A percentile compares a stretch with the other conserved stretches of the same genome.
Evolutionary conservation across 140 eudicot genomes (phyloP).

Genomic region (Flaveria floridana): DNA sequence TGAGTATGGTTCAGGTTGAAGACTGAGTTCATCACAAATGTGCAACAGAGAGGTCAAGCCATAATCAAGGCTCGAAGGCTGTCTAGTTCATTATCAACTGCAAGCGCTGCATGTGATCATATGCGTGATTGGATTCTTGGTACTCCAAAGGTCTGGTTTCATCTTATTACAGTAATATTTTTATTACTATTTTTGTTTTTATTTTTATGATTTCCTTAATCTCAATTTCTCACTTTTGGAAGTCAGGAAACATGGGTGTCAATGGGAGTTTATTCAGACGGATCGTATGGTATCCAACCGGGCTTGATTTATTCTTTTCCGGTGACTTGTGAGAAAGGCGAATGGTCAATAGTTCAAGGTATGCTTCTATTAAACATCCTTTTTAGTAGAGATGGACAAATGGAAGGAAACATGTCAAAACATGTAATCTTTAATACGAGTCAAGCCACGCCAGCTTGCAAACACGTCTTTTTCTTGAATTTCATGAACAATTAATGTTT

Average conservation of each 20-base stretch:
- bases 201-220: background rate
- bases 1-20: conserved; percentile 48
- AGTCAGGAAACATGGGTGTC: conserved; percentile 85
- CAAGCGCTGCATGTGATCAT: conserved; percentile 83
- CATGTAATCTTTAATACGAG: background rate
- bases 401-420: background rate
- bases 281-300: conserved; percentile 67
- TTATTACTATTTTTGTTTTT: background rate
- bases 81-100: conserved; percentile 78
- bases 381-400: background rate
- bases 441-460: background rate
- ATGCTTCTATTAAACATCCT: background rate
- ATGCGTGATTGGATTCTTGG: conserved; percentile 88
- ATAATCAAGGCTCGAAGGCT: conserved; percentile 58
- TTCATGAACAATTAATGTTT: background rate
- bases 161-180: background rate
- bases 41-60: conserved; percentile 70
- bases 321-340: conserved; percentile 81
- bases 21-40: conserved; percentile 54
- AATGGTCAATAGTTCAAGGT: conserved; percentile 96
- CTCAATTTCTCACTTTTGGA: background rate
- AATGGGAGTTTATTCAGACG: conserved; percentile 91
- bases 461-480: background rate
- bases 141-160: conserved; percentile 56
- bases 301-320: conserved; percentile 90